Base-by-base conservation (phyloP, 2,329 filamentous ascomycete genomes). In the Aspergillus pseudoglaucus region DNA sequence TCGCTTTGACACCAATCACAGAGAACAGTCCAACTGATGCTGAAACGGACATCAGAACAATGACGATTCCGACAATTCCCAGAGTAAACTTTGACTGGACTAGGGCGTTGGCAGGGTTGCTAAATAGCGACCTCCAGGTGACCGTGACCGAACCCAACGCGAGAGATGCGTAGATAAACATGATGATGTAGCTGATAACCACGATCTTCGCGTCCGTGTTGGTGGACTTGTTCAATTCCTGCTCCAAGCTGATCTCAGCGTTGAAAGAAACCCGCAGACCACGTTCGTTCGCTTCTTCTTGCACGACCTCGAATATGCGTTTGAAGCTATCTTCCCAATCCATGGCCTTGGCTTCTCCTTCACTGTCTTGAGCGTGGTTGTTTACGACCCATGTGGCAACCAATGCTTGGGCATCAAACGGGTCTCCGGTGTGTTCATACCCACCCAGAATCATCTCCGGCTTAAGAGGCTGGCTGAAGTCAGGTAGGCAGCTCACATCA, bases 131-230 rank as follows among this genome's bases (percentile, higher is more conserved):
- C 57, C 80, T 81, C 49, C 90, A 73, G 1, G 85, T 88, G 48
- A 95, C 75, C 5, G 87, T 90, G 0, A 88, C 93, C 1, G 90
- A 95, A 0, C 93, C 93, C 0, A 98, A 77, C 0, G 93, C 90
- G 46, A 98, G 72, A 5, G 91, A 97, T 3, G 90, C 93, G 63
- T 98, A 98, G 53, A 98, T 72, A 69, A 98, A 98, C 93, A 98
- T 98, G 73, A 96, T 88, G 54, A 97, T 79, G 71, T 98, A 98
- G 76, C 91, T 97, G 69, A 98, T 85, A 46, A 91, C 82, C 20
- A 98, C 83, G 60, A 98, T 98, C 67, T 91, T 96, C 40, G 91
- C 94, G 67, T 98, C 93, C 0, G 93, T 97, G 68, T 98, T 98
- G 44, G 90, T 96, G 33, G 90, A 95, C 71, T 97, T 95, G 75